Evolutionary conservation across 2,329 filamentous ascomycete genomes (phyloP).

Genomic region (Nannizziopsis barbatae): DNA sequence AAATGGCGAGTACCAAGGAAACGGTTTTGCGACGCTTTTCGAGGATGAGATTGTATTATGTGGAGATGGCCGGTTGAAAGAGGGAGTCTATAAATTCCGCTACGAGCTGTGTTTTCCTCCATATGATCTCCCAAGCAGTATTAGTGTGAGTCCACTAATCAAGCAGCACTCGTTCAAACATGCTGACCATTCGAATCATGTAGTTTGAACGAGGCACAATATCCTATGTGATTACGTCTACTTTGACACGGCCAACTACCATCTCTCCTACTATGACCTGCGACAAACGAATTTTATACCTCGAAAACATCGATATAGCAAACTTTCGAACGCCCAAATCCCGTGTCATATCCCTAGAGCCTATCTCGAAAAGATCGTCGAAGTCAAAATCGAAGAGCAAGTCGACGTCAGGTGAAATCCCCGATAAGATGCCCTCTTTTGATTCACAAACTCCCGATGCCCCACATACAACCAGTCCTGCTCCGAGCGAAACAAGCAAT

Average conservation of each 20-base stretch:
- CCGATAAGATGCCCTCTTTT: constrained; percentile 23
- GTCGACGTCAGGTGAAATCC: constrained; percentile 36
- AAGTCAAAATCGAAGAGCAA: constrained; percentile 39
- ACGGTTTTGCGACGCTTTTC: constrained; percentile 53
- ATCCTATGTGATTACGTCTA: constrained; percentile 81
- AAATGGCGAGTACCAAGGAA: constrained; percentile 48
- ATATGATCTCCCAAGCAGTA: constrained; percentile 63
- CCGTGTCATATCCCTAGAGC: constrained; percentile 75
- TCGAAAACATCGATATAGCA: constrained; percentile 78
- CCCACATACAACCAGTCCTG: constrained; percentile 36
- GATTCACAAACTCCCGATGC: constrained; percentile 19
- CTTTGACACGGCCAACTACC: constrained; percentile 75
- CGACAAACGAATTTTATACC: constrained; percentile 66
- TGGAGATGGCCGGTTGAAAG: constrained; percentile 51
- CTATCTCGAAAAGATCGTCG: constrained; percentile 59
- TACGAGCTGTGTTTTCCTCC: constrained; percentile 53
- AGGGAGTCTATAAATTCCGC: constrained; percentile 55
- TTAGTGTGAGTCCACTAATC: constrained; percentile 58
- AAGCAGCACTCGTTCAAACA: constrained; percentile 8
- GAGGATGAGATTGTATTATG: constrained; percentile 55
- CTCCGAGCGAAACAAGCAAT: constrained; percentile 57
- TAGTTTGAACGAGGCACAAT: constrained; percentile 94
- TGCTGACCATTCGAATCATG: constrained; percentile 7
- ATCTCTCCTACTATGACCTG: constrained; percentile 70
- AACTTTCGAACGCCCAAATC: constrained; percentile 62